These are phyloP conservation scores for Aspergillus sp. DNA, from an alignment of 2,329 filamentous ascomycete species.

Conservation along the genomic window DNA sequence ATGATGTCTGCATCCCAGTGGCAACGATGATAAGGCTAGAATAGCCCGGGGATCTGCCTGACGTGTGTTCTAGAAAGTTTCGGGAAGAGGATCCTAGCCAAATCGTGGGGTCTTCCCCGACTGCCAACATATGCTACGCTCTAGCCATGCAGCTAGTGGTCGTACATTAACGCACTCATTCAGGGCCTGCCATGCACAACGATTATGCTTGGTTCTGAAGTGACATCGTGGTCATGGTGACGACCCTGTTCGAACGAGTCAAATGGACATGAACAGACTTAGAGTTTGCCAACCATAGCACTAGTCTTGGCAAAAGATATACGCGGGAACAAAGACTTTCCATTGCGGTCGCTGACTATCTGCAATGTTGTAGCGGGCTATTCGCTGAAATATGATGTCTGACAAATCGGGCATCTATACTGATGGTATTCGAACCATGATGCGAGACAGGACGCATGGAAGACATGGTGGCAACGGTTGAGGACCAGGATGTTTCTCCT, in stretches of 20 bases:
- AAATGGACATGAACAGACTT: neutral
- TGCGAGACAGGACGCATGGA: constrained; percentile 31
- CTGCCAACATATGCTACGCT: neutral
- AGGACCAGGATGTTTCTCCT: constrained; percentile 25
- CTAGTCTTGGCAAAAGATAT: neutral
- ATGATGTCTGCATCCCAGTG: neutral
- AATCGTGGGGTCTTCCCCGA: neutral
- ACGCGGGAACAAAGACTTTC: neutral
- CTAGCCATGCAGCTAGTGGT: neutral
- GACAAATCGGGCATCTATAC: constrained; percentile 35
- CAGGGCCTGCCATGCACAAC: neutral
- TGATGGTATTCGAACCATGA: constrained; percentile 33
- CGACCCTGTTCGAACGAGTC: neutral
- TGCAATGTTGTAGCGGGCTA: neutral
- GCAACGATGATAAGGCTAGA: neutral
- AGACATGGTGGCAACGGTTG: constrained; percentile 33
- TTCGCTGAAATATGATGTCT: constrained; percentile 25
- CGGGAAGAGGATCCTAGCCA: neutral
- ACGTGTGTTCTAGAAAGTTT: neutral
- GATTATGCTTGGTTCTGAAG: neutral
- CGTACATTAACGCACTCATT: neutral
- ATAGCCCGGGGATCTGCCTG: neutral
- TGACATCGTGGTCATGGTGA: neutral
- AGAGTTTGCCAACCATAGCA: neutral
- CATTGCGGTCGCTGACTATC: neutral